Evolutionary conservation across 1,284 basidiomycete genomes (phyloP), one percentile per base, ranked within the genome.

Genomic region (Termitomyces sp.): DNA sequence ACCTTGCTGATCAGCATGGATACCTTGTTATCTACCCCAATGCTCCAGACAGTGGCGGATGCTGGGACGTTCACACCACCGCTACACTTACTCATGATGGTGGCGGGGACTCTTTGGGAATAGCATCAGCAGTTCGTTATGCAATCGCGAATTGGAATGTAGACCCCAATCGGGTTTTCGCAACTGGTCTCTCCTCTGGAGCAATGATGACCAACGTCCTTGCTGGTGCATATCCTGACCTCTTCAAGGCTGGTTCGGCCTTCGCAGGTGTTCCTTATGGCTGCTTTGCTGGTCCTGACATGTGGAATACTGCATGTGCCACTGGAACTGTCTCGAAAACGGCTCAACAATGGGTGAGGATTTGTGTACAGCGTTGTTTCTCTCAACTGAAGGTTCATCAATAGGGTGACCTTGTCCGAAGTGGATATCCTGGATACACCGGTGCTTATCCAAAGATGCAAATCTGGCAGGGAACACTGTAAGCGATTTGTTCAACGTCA

Each of bases 201-300:
- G 80, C 78, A 6, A 82, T 83, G 80, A 81, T 82, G 80, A 80
- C 79, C 47, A 78, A 75, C 60, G 79, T 81, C 21, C 68, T 80
- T 16, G 64, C 67, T 44, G 79, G 77, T 37, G 73, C 77, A 7
- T 83, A 83, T 64, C 80, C 80, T 5, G 76, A 82, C 50, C 59
- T 83, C 46, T 79, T 79, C 68, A 60, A 65, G 40, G 80, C 77
- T 5, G 79, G 74, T 14, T 62, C 72, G 24, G 73, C 70, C 14
- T 77, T 72, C 65, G 75, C 77, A 31, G 79, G 80, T 48, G 80
- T 82, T 18, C 72, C 80, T 2, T 79, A 73, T 54, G 78, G 71
- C 13, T 83, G 80, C 68, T 83, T 81, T 62, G 72, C 67, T 28
- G 75, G 74, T 14, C 62, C 74, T 11, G 66, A 66, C 59, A 62